phyloP scores from a whole-genome alignment of 805 yeast genomes.

The Wickerhamiella galacta region DNA sequence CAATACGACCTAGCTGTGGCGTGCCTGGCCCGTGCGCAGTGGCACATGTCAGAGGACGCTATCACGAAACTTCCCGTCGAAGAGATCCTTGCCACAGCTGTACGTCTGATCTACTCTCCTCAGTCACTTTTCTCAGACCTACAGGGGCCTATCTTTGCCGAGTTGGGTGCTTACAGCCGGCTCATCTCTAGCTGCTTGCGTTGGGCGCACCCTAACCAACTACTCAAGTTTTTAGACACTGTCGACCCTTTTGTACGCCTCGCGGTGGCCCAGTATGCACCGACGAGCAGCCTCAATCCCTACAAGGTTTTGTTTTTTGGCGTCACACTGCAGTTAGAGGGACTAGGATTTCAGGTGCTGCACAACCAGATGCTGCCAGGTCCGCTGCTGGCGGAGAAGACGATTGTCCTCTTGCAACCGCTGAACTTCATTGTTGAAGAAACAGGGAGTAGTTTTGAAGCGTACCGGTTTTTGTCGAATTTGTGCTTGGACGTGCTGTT shows the following conservation, averaged over 20 bases:
- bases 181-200: slow-evolving; percentile 1
- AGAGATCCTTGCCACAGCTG: slow-evolving; percentile 1
- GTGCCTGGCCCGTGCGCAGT: slow-evolving; percentile 10
- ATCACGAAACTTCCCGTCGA: slow-evolving; percentile 3
- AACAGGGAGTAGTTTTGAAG: slow-evolving; percentile 10
- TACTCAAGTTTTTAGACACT: slow-evolving; percentile 1
- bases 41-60: slow-evolving; percentile 4
- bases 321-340: slow-evolving; percentile 11
- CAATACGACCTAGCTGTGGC: slow-evolving; percentile 5
- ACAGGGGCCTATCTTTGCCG: background rate
- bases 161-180: slow-evolving; percentile 13
- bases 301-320: slow-evolving; percentile 11
- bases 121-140: slow-evolving; percentile 2
- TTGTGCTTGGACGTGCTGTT: slow-evolving; percentile 10
- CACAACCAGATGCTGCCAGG: slow-evolving; percentile 2
- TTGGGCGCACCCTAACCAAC: background rate
- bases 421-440: slow-evolving; percentile 10
- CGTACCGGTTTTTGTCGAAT: slow-evolving; percentile 9
- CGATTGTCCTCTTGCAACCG: slow-evolving; percentile 9
- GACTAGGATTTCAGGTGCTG: slow-evolving; percentile 8
- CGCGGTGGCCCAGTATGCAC: slow-evolving; percentile 1
- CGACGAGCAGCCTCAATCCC: no score
- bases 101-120: slow-evolving; percentile 5
- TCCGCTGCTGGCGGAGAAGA: slow-evolving; percentile 1
- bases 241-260: slow-evolving; percentile 5